Conservation (phyloP, 2,329 filamentous ascomycete genomes). For the Amauroascus niger region DNA sequence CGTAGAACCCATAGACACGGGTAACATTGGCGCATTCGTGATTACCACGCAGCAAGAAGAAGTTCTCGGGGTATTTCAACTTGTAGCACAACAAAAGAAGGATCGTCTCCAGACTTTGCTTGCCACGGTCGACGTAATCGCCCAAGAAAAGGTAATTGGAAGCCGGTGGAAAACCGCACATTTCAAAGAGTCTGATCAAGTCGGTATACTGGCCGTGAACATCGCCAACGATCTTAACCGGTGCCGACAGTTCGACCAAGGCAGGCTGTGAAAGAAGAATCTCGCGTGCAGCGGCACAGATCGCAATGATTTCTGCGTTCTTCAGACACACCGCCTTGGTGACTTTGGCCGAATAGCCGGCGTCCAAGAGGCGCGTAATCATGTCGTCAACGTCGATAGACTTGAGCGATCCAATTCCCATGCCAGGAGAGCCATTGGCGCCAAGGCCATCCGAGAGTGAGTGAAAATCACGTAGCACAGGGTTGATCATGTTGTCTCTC, state of each 20-base stretch:
- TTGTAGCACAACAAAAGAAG: constrained; percentile 90
- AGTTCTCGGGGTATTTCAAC: constrained; percentile 94
- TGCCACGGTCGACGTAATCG: constrained; percentile 93
- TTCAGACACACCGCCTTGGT: constrained; percentile 96
- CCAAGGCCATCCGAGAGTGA: constrained; percentile 25
- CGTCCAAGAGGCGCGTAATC: constrained; percentile 87
- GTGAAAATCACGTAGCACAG: constrained; percentile 46
- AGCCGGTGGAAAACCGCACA: constrained; percentile 90
- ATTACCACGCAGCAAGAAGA: constrained; percentile 87
- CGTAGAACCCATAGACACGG: constrained; percentile 92
- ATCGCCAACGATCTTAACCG: constrained; percentile 95
- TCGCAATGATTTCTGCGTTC: constrained; percentile 92
- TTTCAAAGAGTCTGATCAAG: constrained; percentile 92
- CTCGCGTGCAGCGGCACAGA: constrained; percentile 82
- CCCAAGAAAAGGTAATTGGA: constrained; percentile 91
- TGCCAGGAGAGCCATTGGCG: constrained; percentile 44
- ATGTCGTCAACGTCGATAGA: constrained; percentile 93
- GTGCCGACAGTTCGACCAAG: constrained; percentile 79
- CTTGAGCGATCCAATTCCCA: constrained; percentile 85
- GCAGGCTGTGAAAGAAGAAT: constrained; percentile 86
- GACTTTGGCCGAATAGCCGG: constrained; percentile 90
- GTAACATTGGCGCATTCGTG: constrained; percentile 97
- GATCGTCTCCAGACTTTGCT: constrained; percentile 92
- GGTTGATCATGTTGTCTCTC: constrained; percentile 61
- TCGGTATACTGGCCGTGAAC: constrained; percentile 96